A percentile compares a stretch with the other conserved stretches of the same genome.
These are phyloP conservation scores for Castanea mollissima DNA, from an alignment of 306 rosid species.

Conservation along the genomic window DNA sequence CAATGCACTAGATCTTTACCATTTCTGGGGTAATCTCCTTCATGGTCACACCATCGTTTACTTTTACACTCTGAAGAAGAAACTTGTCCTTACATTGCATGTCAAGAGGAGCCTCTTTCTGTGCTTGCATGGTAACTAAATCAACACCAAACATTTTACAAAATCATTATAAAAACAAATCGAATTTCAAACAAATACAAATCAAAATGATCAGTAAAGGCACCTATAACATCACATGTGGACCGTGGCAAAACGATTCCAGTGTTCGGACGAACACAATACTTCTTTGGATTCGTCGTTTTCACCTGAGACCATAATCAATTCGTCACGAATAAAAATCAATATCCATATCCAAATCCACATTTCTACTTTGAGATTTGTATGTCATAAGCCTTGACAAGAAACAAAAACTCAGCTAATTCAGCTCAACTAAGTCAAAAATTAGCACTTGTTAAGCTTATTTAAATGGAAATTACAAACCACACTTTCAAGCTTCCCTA, in stretches of 20 bases:
- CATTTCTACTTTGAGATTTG: background rate
- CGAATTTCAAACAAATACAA: background rate
- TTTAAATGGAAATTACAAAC: background rate
- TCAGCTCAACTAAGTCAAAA: background rate
- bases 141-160: constrained; percentile 5
- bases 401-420: background rate
- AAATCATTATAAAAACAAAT: background rate
- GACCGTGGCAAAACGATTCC: constrained; percentile 81
- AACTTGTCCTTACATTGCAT: constrained; percentile 96
- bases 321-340: constrained; percentile 10
- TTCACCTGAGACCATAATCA: constrained; percentile 59
- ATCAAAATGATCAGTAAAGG: constrained; percentile 3
- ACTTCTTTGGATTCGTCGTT: constrained; percentile 92
- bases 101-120: constrained; percentile 81
- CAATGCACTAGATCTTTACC: constrained; percentile 43
- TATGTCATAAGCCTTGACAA: background rate
- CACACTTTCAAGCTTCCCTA: background rate
- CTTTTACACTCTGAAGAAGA: constrained; percentile 83
- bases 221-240: constrained; percentile 89
- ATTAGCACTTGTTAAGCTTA: background rate
- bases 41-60: constrained; percentile 39
- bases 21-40: constrained; percentile 81
- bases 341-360: constrained; percentile 7
- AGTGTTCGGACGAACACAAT: constrained; percentile 97
- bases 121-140: constrained; percentile 93